Percentiles rank a stretch among this genome's conserved stretches.
These are phyloP conservation scores for Stentor roeselii DNA, from an alignment of 73 alveolate species.

Conservation along the genomic window DNA sequence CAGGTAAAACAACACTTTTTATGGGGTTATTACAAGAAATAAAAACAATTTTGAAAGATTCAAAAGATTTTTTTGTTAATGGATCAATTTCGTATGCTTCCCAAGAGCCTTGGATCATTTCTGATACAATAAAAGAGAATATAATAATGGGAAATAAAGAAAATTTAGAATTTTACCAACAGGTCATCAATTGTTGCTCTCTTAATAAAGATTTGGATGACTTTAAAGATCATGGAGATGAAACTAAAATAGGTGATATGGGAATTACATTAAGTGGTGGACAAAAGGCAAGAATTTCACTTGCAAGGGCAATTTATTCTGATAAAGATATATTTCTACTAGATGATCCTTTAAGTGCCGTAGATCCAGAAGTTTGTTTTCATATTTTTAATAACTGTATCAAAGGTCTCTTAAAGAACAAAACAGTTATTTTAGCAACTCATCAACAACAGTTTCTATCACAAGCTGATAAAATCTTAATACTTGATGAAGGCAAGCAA, in stretches of 20 bases:
- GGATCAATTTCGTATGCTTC: not conserved
- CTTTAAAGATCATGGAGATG: conserved; percentile 39
- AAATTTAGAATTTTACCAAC: conserved; percentile 54
- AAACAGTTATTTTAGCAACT: conserved; percentile 26
- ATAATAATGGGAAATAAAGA: conserved; percentile 48
- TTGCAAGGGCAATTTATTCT: conserved; percentile 77
- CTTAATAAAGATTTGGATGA: conserved; percentile 43
- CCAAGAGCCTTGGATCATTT: conserved; percentile 41
- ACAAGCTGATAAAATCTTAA: conserved; percentile 50
- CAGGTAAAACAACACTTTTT: conserved; percentile 21
- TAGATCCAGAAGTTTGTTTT: conserved; percentile 67
- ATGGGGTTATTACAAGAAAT: not conserved
- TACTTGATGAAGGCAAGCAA: conserved; percentile 45
- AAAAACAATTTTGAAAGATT: not conserved
- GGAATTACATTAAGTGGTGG: conserved; percentile 71
- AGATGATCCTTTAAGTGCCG: conserved; percentile 79
- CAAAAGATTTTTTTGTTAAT: not conserved
- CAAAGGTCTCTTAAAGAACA: conserved; percentile 41
- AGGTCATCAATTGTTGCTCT: conserved; percentile 48
- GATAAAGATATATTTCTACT: conserved; percentile 62
- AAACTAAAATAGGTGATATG: conserved; percentile 62
- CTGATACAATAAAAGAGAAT: conserved; percentile 47
- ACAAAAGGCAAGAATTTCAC: conserved; percentile 63
- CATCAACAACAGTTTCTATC: conserved; percentile 13
- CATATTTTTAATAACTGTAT: conserved; percentile 53